Evolutionary conservation across 2,329 filamentous ascomycete genomes (phyloP).

Genomic region (Drechslerella coelobrocha): DNA sequence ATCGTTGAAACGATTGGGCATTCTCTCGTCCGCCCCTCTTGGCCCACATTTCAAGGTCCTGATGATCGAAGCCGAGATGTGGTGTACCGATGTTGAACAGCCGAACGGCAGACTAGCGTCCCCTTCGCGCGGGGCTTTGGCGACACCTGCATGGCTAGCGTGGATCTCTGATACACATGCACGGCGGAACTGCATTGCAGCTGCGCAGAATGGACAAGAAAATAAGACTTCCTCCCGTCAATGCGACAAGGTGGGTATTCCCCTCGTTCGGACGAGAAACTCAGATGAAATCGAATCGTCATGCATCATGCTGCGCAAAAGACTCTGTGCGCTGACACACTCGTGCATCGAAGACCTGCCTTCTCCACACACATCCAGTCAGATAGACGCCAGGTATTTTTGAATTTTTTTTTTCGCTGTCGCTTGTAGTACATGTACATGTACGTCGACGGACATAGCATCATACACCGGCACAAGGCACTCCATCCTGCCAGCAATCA

Average conservation of each 20-base stretch:
- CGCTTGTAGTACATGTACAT: too few relatives aligned
- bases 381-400: too few relatives aligned
- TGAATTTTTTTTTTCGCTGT: too few relatives aligned
- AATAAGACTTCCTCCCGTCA: background rate
- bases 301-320: background rate
- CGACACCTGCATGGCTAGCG: constrained; percentile 24
- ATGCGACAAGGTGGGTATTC: background rate
- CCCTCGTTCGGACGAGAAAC: background rate
- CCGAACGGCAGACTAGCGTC: constrained; percentile 49
- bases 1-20: background rate
- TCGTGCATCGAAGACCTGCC: background rate
- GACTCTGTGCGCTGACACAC: background rate
- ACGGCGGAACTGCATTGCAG: background rate
- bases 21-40: background rate
- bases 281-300: background rate
- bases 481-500: background rate
- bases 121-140: constrained; percentile 47
- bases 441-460: too few relatives aligned
- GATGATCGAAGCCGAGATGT: constrained; percentile 35
- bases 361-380: background rate
- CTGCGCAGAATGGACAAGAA: background rate
- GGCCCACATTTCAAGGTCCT: constrained; percentile 3
- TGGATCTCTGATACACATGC: constrained; percentile 8
- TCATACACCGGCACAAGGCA: too few relatives aligned
- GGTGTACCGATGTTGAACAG: constrained; percentile 12